Conservation (phyloP, 108 stramenopile genomes). For the Skeletonema tropicum region DNA sequence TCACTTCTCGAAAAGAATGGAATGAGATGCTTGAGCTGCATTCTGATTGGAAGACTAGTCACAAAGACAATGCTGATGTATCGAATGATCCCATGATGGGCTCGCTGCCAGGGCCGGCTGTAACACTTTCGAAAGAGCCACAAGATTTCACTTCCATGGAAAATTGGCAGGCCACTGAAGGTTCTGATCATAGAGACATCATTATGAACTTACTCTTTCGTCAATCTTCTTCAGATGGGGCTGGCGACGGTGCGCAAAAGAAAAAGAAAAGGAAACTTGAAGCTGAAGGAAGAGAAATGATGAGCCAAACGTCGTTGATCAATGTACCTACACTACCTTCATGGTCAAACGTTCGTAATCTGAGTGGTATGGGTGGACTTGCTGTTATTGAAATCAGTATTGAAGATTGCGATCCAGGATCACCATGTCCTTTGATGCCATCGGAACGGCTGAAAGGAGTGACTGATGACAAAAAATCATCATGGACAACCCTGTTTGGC, state of each 20-base stretch:
- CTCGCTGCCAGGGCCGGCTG: conserved; percentile 35
- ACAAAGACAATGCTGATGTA: neutral
- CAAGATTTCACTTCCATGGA: conserved; percentile 25
- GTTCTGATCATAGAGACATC: conserved; percentile 73
- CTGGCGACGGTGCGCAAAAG: neutral
- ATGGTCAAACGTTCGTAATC: conserved; percentile 75
- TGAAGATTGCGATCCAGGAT: conserved; percentile 11
- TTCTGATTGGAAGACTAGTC: conserved; percentile 19
- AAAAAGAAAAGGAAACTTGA: conserved; percentile 35
- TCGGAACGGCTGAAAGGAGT: conserved; percentile 22
- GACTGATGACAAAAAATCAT: conserved; percentile 1
- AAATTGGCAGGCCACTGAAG: conserved; percentile 62
- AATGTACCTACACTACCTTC: conserved; percentile 46
- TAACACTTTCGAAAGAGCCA: conserved; percentile 4
- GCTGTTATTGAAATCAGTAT: conserved; percentile 62
- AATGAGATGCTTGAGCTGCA: conserved; percentile 33
- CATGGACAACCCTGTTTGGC: conserved; percentile 19
- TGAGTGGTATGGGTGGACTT: conserved; percentile 50
- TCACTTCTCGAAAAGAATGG: conserved; percentile 43
- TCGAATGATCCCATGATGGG: conserved; percentile 15
- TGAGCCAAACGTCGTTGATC: neutral
- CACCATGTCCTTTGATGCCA: conserved; percentile 29
- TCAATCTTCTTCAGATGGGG: neutral
- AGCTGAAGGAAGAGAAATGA: neutral
- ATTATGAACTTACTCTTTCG: conserved; percentile 56